Evolutionary conservation across 129 eudicot species (phyloP).

Genomic region (Ambrosia artemisiifolia): DNA sequence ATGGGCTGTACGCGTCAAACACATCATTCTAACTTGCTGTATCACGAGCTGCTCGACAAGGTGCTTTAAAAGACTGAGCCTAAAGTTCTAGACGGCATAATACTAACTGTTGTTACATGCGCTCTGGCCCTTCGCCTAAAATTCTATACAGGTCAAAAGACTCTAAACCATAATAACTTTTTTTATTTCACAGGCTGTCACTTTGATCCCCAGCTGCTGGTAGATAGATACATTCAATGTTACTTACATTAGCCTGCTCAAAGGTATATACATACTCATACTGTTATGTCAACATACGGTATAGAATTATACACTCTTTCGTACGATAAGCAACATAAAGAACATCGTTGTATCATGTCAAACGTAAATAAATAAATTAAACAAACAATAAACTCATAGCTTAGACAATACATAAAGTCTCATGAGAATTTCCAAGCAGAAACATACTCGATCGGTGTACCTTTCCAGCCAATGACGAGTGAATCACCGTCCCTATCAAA

Average conservation of each 20-base stretch:
- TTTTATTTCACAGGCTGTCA: too few species aligned
- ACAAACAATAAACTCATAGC: slow-evolving; percentile 7
- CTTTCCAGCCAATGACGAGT: slow-evolving; percentile 63
- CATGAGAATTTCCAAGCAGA: slow-evolving; percentile 53
- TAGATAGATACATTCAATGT: background rate
- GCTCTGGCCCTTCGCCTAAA: too few species aligned
- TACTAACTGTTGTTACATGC: too few species aligned
- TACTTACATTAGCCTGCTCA: background rate
- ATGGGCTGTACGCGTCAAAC: too few species aligned
- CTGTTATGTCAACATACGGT: background rate
- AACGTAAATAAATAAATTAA: background rate
- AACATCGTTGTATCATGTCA: background rate
- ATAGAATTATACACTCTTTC: background rate
- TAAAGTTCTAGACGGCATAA: too few species aligned
- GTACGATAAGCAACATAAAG: background rate
- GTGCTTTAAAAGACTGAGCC: too few species aligned
- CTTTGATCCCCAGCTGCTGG: background rate
- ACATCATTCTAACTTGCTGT: too few species aligned
- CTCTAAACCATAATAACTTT: too few species aligned
- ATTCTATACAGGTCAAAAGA: too few species aligned
- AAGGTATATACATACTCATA: background rate
- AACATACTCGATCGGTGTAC: slow-evolving; percentile 41
- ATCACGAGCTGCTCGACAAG: too few species aligned
- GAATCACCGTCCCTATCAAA: slow-evolving; percentile 40
- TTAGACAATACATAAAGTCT: background rate